A percentile compares a stretch with the other conserved stretches of the same genome.
Conservation (phyloP, 768 basidiomycete genomes). For the Rhodosporidiobolus odoratus region DNA sequence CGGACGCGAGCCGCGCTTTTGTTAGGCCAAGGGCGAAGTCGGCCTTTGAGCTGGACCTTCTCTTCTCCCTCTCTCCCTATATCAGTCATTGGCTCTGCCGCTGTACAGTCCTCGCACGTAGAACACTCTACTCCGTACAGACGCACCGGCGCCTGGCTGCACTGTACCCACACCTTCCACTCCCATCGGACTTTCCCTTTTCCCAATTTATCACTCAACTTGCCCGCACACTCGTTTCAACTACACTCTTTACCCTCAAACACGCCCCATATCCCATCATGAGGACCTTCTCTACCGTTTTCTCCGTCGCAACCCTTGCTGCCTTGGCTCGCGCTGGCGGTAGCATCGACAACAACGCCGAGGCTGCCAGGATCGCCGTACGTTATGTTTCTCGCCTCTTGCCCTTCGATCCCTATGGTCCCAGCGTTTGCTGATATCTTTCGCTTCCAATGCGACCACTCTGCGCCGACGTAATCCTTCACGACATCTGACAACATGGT, state of each 20-base stretch:
- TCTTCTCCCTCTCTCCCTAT: no score
- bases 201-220: neutral
- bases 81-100: no score
- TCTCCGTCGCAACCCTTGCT: slow-evolving; percentile 2
- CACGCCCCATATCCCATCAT: neutral
- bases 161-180: neutral
- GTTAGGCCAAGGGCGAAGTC: no score
- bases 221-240: slow-evolving; percentile 1
- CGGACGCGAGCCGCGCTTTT: no score
- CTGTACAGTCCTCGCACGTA: neutral
- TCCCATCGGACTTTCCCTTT: neutral
- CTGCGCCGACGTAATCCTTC: neutral
- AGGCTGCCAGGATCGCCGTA: slow-evolving; percentile 13
- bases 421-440: neutral
- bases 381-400: neutral
- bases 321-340: slow-evolving; percentile 24
- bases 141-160: slow-evolving; percentile 7
- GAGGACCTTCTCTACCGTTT: slow-evolving; percentile 2
- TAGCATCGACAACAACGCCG: slow-evolving; percentile 24
- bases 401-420: neutral
- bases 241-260: neutral
- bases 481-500: neutral
- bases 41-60: no score
- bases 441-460: no score
- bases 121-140: neutral